Evolutionary conservation across 2,329 filamentous ascomycete species (phyloP), one percentile per base, ranked within the genome.

Genomic region (Claviceps spartinae): DNA sequence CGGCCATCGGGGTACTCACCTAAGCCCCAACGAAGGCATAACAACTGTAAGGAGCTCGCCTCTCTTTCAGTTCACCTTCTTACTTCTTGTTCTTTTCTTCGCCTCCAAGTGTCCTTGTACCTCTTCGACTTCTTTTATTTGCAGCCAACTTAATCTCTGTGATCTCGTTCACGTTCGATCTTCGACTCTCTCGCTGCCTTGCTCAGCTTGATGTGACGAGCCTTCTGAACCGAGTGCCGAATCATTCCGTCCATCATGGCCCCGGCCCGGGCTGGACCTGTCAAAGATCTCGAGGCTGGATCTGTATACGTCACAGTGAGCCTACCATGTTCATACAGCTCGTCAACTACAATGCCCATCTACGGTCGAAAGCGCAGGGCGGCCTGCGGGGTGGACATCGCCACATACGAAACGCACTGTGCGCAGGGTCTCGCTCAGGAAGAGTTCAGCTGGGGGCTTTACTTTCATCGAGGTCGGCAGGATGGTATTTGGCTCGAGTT

Each of bases 361-460:
- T 36, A 18, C 34, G 30, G 30, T 20, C 30, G 30, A 50, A 45
- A 38, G 18, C 48, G 40, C 18, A 49, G 44, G 3, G 16, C 53
- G 5, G 50, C 54, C 6, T 22, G 42, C n/a, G 54, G 54, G 34
- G 51, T 61, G 6, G 53, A 54, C 22, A 49, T 55, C 5, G 54
- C 49, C n/a, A 53, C 50, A 4, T 55, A 62, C 43, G 58, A 62
- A 24, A 55, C 55, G 11, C 50, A 41, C 20, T 57, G 56, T n/a
- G 46, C 59, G 5, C 46, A 58, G 36, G 56, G 58, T 22, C 49
- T 54, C 20, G 59, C 53, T 4, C 55, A 54, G 5, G 62, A 65
- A 41, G 62, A 67, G 44, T 68, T 69, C 47, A 58, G 60, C 56
- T 68, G 66, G 66, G 66, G 64, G n/a, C 52, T 69, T 47, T 69